Evolutionary conservation across 352 stramenopile genomes (phyloP), one percentile per base, ranked within the genome.

Genomic region (Phytophthora foliorum): DNA sequence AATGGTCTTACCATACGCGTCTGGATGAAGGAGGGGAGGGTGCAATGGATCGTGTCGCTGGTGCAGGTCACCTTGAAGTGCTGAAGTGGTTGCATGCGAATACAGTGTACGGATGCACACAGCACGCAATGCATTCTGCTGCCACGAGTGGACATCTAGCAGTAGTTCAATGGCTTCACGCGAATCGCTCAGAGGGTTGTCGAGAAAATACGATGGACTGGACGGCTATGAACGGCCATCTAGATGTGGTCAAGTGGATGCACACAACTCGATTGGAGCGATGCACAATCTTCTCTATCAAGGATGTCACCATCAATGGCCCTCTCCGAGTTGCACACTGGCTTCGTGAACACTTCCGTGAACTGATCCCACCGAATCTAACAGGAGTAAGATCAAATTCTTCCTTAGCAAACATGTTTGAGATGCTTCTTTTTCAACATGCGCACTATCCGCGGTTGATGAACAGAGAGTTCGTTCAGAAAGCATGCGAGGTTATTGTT

Each of bases 361-460:
- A 48, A 2, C 19, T 48, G n/a, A 19, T 16, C 6, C 41, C 41
- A 19, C 11, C 19, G 19, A 9, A 25, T 17, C 19, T 27, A 21
- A 48, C n/a, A 25, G 41, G 9, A 52, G 22, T 13, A n/a, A 45
- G 17, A 13, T 41, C 34, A 5, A 41, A 4, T 45, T 21, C 9
- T 17, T 52, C 41, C 17, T 24, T 7, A 7, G 8, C 25, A 32
- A 53, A 34, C 24, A 22, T 3, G 4, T 38, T 53, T 53, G 45
- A 53, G 13, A 53, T 53, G 45, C 22, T 53, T 24, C 45, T 53
- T 14, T 51, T 34, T 52, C 45, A 34, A 14, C 45, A 52, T 6
- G 24, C 16, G 21, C 45, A 52, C 45, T 22, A 53, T 14, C 45
- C 45, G 24, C 45, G 6, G 6, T 31, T 53, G 45, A 36, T 53